phyloP scores from a whole-genome alignment of 169 alveolate species.

The Plasmodium berghei region DNA sequence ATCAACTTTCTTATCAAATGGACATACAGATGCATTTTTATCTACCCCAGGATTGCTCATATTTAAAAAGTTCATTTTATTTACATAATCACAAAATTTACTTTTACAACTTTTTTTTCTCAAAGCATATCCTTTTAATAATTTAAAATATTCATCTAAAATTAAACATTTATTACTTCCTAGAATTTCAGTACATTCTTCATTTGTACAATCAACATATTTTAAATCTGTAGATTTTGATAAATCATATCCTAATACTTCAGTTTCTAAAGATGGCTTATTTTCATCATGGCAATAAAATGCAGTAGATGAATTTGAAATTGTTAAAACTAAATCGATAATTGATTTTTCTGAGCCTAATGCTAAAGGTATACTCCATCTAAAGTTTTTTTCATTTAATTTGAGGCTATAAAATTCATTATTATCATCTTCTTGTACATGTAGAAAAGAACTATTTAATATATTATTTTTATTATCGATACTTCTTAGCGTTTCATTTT shows the following conservation, averaged over 20 bases:
- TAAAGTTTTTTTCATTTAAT: constrained; percentile 33
- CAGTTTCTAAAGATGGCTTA: not conserved
- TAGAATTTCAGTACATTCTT: not conserved
- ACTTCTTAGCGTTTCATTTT: not conserved
- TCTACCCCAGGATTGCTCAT: constrained; percentile 2
- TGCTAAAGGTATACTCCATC: constrained; percentile 52
- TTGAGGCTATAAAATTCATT: constrained; percentile 16
- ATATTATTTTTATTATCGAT: not conserved
- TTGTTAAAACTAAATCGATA: constrained; percentile 21
- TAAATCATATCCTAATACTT: constrained; percentile 20
- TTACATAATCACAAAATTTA: constrained; percentile 49
- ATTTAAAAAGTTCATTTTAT: constrained; percentile 42
- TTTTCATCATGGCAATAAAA: constrained; percentile 25
- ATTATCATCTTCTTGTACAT: constrained; percentile 1
- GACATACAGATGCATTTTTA: constrained; percentile 48
- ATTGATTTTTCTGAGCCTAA: constrained; percentile 27
- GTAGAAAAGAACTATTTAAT: not conserved
- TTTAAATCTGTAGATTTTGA: constrained; percentile 13
- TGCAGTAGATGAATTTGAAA: constrained; percentile 22
- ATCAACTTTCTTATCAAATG: constrained; percentile 19
- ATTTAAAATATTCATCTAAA: constrained; percentile 15
- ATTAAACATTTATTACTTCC: constrained; percentile 2
- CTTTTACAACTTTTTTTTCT: constrained; percentile 43
- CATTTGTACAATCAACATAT: constrained; percentile 29
- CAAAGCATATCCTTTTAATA: constrained; percentile 17